Evolutionary conservation across 129 eudicot species (phyloP).

Genomic region (Helichrysum umbraculigerum): DNA sequence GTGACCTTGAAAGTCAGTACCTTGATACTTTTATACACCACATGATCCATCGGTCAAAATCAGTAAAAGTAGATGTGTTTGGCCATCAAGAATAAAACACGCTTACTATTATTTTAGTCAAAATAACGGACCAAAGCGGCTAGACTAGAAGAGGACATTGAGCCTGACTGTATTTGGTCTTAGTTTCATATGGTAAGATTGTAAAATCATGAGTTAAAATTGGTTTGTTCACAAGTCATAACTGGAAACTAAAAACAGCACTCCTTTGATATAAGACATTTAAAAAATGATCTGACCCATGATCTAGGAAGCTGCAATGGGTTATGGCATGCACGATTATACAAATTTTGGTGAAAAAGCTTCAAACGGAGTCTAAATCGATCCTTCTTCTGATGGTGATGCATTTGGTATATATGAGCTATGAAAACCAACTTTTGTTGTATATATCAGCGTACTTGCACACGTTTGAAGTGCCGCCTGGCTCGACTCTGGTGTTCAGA

Average conservation of each 20-base stretch:
- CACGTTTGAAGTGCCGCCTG: constrained; percentile 36
- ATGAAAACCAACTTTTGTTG: neutral
- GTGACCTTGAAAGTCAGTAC: neutral
- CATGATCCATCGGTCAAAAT: neutral
- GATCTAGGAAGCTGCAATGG: neutral
- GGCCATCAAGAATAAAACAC: constrained; percentile 2
- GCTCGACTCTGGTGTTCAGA: constrained; percentile 65
- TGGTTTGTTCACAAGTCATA: neutral
- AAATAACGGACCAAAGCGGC: neutral
- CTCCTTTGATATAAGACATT: constrained; percentile 9
- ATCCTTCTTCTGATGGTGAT: neutral
- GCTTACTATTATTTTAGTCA: neutral
- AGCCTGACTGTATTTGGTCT: neutral
- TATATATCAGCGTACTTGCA: constrained; percentile 28
- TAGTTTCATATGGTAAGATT: neutral
- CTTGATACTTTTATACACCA: neutral
- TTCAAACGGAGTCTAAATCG: neutral
- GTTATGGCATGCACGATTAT: neutral
- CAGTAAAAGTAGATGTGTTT: neutral
- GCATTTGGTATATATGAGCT: constrained; percentile 6
- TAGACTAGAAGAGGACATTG: neutral
- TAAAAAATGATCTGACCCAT: constrained; percentile 1
- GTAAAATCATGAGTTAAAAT: neutral
- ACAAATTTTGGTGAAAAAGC: constrained; percentile 10
- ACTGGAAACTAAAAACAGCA: neutral